Conservation (phyloP, 2,329 filamentous ascomycete species). For the Sporothrix schenckii region DNA sequence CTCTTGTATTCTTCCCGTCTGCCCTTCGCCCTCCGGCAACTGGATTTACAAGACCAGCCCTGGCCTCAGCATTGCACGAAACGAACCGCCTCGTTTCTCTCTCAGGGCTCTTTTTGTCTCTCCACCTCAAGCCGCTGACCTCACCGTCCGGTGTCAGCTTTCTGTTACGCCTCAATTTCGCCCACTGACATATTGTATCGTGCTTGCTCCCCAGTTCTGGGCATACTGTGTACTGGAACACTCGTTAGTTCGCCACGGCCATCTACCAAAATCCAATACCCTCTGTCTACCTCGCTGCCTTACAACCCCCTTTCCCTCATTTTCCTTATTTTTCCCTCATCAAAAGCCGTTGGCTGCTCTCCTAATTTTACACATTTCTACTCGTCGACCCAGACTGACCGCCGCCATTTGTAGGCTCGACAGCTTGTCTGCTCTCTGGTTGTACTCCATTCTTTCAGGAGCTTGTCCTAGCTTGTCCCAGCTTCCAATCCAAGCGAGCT, state of each 20-base stretch:
- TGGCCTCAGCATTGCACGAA: too few species aligned
- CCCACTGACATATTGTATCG: background rate
- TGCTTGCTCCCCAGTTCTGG: background rate
- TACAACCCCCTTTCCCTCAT: background rate
- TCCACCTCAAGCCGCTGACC: too few species aligned
- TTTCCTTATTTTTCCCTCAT: background rate
- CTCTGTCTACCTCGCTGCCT: constrained; percentile 3
- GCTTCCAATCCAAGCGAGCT: too few species aligned
- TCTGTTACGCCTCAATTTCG: background rate
- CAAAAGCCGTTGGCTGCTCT: constrained; percentile 2
- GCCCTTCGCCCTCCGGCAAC: background rate
- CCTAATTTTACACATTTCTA: constrained; percentile 3
- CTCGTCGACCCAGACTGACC: constrained; percentile 5
- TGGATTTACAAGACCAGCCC: background rate
- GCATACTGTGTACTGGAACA: background rate
- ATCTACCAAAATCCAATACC: background rate
- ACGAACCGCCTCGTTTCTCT: too few species aligned
- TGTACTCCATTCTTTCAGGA: constrained; percentile 15
- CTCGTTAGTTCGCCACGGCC: constrained; percentile 16
- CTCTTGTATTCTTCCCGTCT: constrained; percentile 5
- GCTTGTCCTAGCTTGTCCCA: constrained; percentile 17
- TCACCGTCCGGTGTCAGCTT: constrained; percentile 16
- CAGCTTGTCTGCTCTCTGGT: constrained; percentile 16
- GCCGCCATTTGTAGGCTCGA: background rate
- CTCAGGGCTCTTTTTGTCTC: too few species aligned